These are phyloP conservation scores for Mycosphaerella sp. DNA, from an alignment of 2,329 filamentous ascomycete species.

Conservation along the genomic window DNA sequence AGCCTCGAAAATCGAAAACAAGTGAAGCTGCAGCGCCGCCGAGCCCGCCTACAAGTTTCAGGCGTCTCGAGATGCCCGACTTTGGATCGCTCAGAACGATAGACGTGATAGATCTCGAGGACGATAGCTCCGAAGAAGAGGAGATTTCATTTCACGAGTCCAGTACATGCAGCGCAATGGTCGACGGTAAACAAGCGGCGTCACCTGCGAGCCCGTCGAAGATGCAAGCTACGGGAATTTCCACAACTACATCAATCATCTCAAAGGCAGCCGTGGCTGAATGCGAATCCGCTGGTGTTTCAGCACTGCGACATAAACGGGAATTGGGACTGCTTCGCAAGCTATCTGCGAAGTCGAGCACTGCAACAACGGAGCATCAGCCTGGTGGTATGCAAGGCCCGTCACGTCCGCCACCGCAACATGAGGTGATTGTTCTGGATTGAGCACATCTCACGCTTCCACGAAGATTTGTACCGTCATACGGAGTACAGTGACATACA, in stretches of 20 bases:
- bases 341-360: neutral
- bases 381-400: neutral
- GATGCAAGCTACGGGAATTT: too few species aligned
- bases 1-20: neutral
- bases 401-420: neutral
- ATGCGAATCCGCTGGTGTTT: slow-evolving; percentile 1
- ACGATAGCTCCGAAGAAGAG: slow-evolving; percentile 4
- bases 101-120: slow-evolving; percentile 6
- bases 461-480: too few species aligned
- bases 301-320: slow-evolving; percentile 5
- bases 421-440: slow-evolving; percentile 17
- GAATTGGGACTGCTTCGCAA: slow-evolving; percentile 5
- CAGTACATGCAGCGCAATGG: neutral
- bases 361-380: too few species aligned
- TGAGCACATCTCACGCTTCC: slow-evolving; percentile 1
- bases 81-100: neutral
- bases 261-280: neutral
- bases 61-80: slow-evolving; percentile 7
- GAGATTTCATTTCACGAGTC: neutral
- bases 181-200: neutral
- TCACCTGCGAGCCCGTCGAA: neutral
- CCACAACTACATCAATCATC: neutral
- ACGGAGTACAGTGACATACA: too few species aligned
- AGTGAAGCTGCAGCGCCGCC: neutral
- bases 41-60: slow-evolving; percentile 6